Percentiles rank a stretch among this genome's conserved stretches.
phyloP scores from a whole-genome alignment of 768 basidiomycete species.

The Russula abietina region DNA sequence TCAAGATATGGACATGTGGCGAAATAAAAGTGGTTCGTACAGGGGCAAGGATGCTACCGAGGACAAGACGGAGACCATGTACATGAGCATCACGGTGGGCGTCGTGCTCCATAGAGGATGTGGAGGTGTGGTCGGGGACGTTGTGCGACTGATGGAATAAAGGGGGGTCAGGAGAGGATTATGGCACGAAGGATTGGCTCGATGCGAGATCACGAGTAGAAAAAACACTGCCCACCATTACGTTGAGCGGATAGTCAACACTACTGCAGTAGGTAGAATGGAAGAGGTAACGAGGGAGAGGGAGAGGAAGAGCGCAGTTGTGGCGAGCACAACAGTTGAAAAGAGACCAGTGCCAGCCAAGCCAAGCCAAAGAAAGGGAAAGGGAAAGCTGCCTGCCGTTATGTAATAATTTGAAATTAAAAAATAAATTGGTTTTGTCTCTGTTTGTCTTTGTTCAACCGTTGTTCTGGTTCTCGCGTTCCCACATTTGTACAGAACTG shows the following conservation, averaged over 20 bases:
- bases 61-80: conserved; percentile 41
- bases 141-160: conserved; percentile 4
- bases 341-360: not conserved
- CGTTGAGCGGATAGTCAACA: too few relatives aligned
- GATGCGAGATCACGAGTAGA: not conserved
- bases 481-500: not conserved
- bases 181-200: not conserved
- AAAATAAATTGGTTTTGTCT: not conserved
- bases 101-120: conserved; percentile 24
- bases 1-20: conserved; percentile 5
- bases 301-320: not conserved
- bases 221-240: not conserved
- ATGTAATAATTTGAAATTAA: not conserved
- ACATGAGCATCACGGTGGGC: conserved; percentile 32
- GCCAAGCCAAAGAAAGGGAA: too few relatives aligned
- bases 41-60: conserved; percentile 56
- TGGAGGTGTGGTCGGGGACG: not conserved
- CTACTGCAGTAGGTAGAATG: not conserved
- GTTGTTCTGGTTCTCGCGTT: not conserved
- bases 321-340: not conserved
- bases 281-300: not conserved
- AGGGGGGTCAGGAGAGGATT: not conserved
- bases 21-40: conserved; percentile 35
- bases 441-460: not conserved
- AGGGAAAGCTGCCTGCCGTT: not conserved